phyloP scores from a whole-genome alignment of 2,329 filamentous ascomycete genomes.

The Colletotrichum lindemuthianum region DNA sequence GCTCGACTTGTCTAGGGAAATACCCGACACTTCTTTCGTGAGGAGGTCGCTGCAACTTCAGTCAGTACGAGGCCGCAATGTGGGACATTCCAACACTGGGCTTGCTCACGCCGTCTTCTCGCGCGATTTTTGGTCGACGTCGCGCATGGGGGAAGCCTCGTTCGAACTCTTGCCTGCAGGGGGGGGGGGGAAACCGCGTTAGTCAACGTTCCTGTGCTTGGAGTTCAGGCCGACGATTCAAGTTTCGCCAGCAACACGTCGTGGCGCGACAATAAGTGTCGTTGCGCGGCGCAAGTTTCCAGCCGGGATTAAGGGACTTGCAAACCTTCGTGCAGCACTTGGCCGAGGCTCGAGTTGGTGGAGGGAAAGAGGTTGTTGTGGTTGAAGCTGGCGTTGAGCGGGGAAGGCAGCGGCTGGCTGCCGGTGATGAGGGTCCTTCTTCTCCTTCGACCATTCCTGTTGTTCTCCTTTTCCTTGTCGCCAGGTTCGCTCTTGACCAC shows the following conservation, averaged over 20 bases:
- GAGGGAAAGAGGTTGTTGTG: constrained; percentile 76
- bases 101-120: constrained; percentile 90
- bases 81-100: neutral
- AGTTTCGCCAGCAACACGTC: neutral
- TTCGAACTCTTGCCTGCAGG: constrained; percentile 48
- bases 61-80: too few species aligned
- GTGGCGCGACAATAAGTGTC: neutral
- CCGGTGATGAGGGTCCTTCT: constrained; percentile 95
- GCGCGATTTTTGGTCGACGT: constrained; percentile 79
- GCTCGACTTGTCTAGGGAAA: constrained; percentile 83
- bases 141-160: constrained; percentile 60
- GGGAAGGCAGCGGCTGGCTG: constrained; percentile 94
- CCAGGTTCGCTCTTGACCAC: constrained; percentile 83
- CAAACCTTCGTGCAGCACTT: constrained; percentile 84
- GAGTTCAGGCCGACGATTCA: neutral
- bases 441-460: constrained; percentile 89
- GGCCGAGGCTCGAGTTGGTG: constrained; percentile 79
- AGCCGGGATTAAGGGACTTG: constrained; percentile 14
- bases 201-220: constrained; percentile 11
- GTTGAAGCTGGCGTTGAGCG: constrained; percentile 91
- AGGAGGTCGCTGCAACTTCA: constrained; percentile 75
- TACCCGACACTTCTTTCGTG: constrained; percentile 92
- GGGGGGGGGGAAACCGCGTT: too few species aligned
- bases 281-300: constrained; percentile 10
- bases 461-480: constrained; percentile 89